Conservation (phyloP, 176 grass and related monocot genomes). For the Hordeum vulgare region DNA sequence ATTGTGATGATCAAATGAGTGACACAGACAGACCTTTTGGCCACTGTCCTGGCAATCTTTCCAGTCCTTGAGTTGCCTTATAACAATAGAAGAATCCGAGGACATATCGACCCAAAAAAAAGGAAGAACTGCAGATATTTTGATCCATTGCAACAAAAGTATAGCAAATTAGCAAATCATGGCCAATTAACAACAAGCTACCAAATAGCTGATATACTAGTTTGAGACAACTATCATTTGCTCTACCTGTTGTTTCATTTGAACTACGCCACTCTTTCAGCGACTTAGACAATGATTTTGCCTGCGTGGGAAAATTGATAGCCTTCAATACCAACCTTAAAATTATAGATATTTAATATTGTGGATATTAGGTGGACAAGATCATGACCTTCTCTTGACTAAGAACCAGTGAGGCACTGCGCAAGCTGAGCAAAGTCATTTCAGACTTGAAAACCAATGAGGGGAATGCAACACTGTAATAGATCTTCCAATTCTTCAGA, state of each 20-base stretch:
- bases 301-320: slow-evolving; percentile 35
- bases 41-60: slow-evolving; percentile 34
- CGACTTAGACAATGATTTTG: slow-evolving; percentile 42
- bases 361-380: slow-evolving; percentile 9
- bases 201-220: not conserved
- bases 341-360: not conserved
- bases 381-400: slow-evolving; percentile 53
- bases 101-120: slow-evolving; percentile 73
- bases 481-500: slow-evolving; percentile 87
- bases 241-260: slow-evolving; percentile 76
- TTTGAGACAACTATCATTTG: not conserved
- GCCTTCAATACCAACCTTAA: not conserved
- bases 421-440: slow-evolving; percentile 51
- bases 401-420: slow-evolving; percentile 34
- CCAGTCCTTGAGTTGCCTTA: slow-evolving; percentile 80
- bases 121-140: slow-evolving; percentile 39
- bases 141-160: not conserved
- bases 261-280: slow-evolving; percentile 54
- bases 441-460: slow-evolving; percentile 68
- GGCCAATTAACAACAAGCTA: slow-evolving; percentile 1
- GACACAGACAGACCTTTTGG: slow-evolving; percentile 47
- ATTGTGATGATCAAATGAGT: not conserved
- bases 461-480: slow-evolving; percentile 72
- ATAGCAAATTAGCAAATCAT: not conserved
- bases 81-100: slow-evolving; percentile 35